phyloP scores from a whole-genome alignment of 1,139 yeast genomes.

The Yamadazyma conglobata region DNA sequence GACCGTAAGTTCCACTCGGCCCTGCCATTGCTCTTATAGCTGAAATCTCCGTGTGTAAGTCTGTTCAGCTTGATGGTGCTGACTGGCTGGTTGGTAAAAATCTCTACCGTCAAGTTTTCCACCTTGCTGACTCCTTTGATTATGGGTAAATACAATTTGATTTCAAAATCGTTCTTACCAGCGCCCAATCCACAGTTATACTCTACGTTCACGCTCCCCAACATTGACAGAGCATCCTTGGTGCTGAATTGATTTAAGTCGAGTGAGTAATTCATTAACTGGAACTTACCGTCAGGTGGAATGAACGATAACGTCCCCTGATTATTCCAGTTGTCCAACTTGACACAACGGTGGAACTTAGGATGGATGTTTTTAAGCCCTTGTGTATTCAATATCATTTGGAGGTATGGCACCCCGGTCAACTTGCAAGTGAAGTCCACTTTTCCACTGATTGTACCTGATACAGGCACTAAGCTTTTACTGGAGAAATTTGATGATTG shows the following conservation, averaged over 20 bases:
- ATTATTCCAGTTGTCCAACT: constrained; percentile 42
- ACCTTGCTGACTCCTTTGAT: constrained; percentile 50
- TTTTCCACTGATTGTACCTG: constrained; percentile 64
- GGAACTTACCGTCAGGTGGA: constrained; percentile 85
- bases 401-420: constrained; percentile 73
- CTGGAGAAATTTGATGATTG: constrained; percentile 12
- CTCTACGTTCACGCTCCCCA: constrained; percentile 61
- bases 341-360: constrained; percentile 58
- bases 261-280: constrained; percentile 61
- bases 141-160: constrained; percentile 53
- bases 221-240: constrained; percentile 21
- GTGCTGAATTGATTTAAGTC: constrained; percentile 34
- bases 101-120: constrained; percentile 53
- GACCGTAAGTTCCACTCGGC: constrained; percentile 74
- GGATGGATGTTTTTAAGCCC: constrained; percentile 45
- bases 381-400: constrained; percentile 46
- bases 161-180: constrained; percentile 70
- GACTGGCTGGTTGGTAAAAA: constrained; percentile 20
- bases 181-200: constrained; percentile 60
- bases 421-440: constrained; percentile 63
- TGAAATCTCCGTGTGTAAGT: constrained; percentile 71
- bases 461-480: constrained; percentile 35
- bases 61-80: constrained; percentile 49
- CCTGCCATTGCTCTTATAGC: constrained; percentile 46
- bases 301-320: constrained; percentile 56